phyloP scores from a whole-genome alignment of 176 grass and related monocot genomes.

The Triticum timopheevii region DNA sequence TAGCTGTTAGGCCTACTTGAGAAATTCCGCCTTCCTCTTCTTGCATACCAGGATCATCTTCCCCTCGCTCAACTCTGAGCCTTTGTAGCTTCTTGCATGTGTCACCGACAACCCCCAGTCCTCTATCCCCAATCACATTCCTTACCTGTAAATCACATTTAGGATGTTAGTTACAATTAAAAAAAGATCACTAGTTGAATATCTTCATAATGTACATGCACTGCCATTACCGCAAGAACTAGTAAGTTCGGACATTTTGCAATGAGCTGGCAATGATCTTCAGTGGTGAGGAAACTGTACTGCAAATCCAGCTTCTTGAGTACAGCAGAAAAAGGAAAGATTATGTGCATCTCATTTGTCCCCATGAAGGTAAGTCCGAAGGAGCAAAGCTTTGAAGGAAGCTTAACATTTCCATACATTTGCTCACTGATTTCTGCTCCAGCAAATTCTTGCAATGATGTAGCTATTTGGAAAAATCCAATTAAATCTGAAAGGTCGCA shows the following conservation, averaged over 20 bases:
- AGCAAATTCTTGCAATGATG: slow-evolving; percentile 68
- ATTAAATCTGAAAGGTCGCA: slow-evolving; percentile 64
- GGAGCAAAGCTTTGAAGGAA: slow-evolving; percentile 59
- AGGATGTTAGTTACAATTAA: slow-evolving; percentile 3
- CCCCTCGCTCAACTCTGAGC: slow-evolving; percentile 87
- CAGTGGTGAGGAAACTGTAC: slow-evolving; percentile 79
- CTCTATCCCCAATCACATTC: slow-evolving; percentile 92
- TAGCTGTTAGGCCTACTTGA: slow-evolving; percentile 64
- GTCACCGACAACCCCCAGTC: slow-evolving; percentile 67
- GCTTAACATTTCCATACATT: slow-evolving; percentile 38
- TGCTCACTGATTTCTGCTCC: slow-evolving; percentile 58
- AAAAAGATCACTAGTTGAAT: neutral
- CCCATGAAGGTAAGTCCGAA: slow-evolving; percentile 80
- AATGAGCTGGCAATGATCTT: slow-evolving; percentile 85
- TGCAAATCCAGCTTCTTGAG: slow-evolving; percentile 91
- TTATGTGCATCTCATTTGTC: slow-evolving; percentile 55
- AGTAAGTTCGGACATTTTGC: slow-evolving; percentile 73
- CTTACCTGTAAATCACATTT: slow-evolving; percentile 50
- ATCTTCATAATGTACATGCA: slow-evolving; percentile 2
- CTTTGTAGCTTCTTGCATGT: slow-evolving; percentile 83
- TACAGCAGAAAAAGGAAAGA: slow-evolving; percentile 60
- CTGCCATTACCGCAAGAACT: slow-evolving; percentile 67
- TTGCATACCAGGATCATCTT: slow-evolving; percentile 70
- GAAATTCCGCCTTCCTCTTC: slow-evolving; percentile 78
- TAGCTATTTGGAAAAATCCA: slow-evolving; percentile 51